These are phyloP conservation scores for Cinchona pubescens DNA, from an alignment of 257 asterid species.

Conservation along the genomic window DNA sequence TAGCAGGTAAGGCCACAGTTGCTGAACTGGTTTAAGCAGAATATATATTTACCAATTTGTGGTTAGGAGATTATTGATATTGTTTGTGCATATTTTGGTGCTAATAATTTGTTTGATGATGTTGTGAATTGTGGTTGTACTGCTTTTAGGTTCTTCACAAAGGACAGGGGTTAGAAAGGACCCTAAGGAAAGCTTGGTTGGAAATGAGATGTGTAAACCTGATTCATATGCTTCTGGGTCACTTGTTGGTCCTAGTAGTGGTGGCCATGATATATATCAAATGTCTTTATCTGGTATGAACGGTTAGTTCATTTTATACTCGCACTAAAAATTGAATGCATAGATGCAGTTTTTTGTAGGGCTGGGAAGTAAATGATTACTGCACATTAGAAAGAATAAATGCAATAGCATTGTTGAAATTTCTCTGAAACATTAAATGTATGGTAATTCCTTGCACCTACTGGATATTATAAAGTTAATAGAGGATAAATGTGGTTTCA, in stretches of 20 bases:
- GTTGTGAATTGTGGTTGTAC: conserved; percentile 16
- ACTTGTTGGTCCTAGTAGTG: conserved; percentile 47
- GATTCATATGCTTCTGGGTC: conserved; percentile 58
- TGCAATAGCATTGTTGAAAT: not conserved
- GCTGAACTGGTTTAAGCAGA: not conserved
- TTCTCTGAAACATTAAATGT: not conserved
- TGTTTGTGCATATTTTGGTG: not conserved
- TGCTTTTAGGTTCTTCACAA: conserved; percentile 60
- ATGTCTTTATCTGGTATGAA: conserved; percentile 48
- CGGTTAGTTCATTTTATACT: no score
- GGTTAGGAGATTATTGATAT: not conserved
- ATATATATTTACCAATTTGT: not conserved
- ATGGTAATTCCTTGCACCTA: not conserved
- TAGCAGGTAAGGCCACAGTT: conserved; percentile 55
- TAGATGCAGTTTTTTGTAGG: not conserved
- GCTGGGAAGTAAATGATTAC: no score
- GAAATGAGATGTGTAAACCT: conserved; percentile 56
- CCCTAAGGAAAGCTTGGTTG: conserved; percentile 50
- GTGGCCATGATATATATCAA: conserved; percentile 67
- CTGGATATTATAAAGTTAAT: not conserved
- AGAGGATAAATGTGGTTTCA: not conserved
- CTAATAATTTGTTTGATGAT: not conserved
- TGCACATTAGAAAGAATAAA: not conserved
- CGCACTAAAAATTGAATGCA: no score
- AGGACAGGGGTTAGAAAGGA: conserved; percentile 51